phyloP scores from a whole-genome alignment of 2,329 filamentous ascomycete species.

The Diaporthe sp. region DNA sequence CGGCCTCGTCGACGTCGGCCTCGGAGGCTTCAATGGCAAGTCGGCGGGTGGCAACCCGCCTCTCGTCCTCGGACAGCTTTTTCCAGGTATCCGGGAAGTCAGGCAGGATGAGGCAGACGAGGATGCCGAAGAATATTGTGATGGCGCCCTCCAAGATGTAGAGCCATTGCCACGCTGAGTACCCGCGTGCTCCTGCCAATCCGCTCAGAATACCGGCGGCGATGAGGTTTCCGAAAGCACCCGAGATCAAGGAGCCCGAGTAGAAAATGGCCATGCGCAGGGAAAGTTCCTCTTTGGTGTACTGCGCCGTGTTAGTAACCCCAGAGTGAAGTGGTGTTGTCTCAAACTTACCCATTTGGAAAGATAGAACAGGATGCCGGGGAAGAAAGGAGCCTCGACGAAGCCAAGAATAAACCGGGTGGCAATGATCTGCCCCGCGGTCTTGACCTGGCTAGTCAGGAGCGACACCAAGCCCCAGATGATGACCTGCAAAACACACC shows the following conservation, averaged over 20 bases:
- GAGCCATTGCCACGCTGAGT: constrained; percentile 33
- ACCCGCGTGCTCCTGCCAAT: constrained; percentile 23
- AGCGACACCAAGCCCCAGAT: constrained; percentile 38
- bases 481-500: neutral
- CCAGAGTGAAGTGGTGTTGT: neutral
- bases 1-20: constrained; percentile 30
- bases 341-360: constrained; percentile 28
- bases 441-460: constrained; percentile 47
- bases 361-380: constrained; percentile 42
- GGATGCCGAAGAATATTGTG: constrained; percentile 30
- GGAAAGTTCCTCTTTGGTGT: constrained; percentile 32
- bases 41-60: constrained; percentile 30
- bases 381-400: constrained; percentile 54
- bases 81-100: constrained; percentile 35
- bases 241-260: constrained; percentile 30
- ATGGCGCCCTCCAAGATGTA: constrained; percentile 34
- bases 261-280: constrained; percentile 36
- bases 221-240: constrained; percentile 34
- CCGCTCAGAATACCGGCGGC: constrained; percentile 33
- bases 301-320: neutral
- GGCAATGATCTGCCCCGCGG: constrained; percentile 46
- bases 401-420: constrained; percentile 52
- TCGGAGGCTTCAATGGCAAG: constrained; percentile 33
- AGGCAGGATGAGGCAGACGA: constrained; percentile 30
- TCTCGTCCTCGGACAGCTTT: constrained; percentile 31